Percentiles rank a stretch among this genome's conserved stretches.
Evolutionary conservation across 2,329 filamentous ascomycete species (phyloP).

Genomic region (Podosphaera fusca): DNA sequence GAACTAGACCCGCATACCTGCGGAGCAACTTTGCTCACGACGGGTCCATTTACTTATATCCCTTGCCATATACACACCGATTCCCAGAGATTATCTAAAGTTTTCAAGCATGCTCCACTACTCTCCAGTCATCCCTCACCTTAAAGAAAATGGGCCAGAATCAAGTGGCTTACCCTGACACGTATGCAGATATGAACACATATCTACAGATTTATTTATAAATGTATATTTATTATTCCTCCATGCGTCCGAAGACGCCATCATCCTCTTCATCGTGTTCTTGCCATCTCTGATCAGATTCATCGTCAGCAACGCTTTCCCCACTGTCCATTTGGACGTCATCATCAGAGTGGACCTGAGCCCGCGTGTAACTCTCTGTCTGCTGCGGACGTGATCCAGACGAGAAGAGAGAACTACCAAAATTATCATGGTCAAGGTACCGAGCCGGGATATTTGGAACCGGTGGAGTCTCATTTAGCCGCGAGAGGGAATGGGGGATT

Average conservation of each 20-base stretch:
- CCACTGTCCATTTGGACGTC: conserved; percentile 48
- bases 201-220: background rate
- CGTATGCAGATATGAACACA: background rate
- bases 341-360: conserved; percentile 28
- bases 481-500: conserved; percentile 36
- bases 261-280: conserved; percentile 76
- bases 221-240: conserved; percentile 34
- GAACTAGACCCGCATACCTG: background rate
- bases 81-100: background rate
- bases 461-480: conserved; percentile 56
- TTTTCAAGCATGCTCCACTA: background rate
- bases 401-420: conserved; percentile 35
- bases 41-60: background rate
- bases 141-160: background rate
- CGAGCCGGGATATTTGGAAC: conserved; percentile 70
- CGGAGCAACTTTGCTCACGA: background rate
- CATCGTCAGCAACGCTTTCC: conserved; percentile 39
- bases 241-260: conserved; percentile 89
- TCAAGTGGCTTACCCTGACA: background rate
- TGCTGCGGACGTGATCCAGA: conserved; percentile 33
- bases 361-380: conserved; percentile 40
- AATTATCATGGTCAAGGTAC: conserved; percentile 39
- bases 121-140: no score
- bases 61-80: background rate
- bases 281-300: conserved; percentile 33